A percentile compares a stretch with the other conserved stretches of the same genome.
These are phyloP conservation scores for Arctostaphylos glauca DNA, from an alignment of 148 eudicot genomes.

Conservation along the genomic window DNA sequence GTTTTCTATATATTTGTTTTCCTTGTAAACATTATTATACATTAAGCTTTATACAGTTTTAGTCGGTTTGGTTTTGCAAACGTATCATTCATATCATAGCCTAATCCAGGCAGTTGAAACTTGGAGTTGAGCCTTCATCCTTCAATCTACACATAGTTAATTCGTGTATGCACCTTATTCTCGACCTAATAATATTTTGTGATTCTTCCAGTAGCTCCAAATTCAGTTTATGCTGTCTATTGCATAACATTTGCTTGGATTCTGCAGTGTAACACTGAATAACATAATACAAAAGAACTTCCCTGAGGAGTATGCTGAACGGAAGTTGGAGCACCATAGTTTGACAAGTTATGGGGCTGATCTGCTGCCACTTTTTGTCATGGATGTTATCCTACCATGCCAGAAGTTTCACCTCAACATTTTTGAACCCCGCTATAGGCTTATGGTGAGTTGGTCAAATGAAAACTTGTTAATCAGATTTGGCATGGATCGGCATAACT, in stretches of 20 bases:
- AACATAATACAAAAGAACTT: constrained; percentile 88
- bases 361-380: constrained; percentile 93
- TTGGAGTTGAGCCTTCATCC: constrained; percentile 4
- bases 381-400: constrained; percentile 95
- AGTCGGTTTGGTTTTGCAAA: too few relatives aligned
- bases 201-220: not conserved
- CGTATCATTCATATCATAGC: too few relatives aligned
- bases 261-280: constrained; percentile 89
- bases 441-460: constrained; percentile 69
- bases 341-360: constrained; percentile 66
- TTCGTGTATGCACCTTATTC: not conserved
- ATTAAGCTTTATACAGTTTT: too few relatives aligned
- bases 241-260: constrained; percentile 11
- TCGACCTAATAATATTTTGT: not conserved
- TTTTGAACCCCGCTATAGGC: constrained; percentile 99
- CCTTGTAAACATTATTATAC: too few relatives aligned
- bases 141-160: not conserved
- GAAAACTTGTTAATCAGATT: constrained; percentile 5
- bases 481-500: not conserved
- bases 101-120: not conserved
- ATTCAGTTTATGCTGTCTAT: not conserved
- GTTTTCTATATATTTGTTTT: too few relatives aligned
- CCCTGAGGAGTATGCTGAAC: constrained; percentile 87
- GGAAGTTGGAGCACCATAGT: constrained; percentile 73
- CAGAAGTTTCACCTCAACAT: constrained; percentile 86